Base-by-base conservation (phyloP, 2,329 filamentous ascomycete genomes). In the Mycogone perniciosa region DNA sequence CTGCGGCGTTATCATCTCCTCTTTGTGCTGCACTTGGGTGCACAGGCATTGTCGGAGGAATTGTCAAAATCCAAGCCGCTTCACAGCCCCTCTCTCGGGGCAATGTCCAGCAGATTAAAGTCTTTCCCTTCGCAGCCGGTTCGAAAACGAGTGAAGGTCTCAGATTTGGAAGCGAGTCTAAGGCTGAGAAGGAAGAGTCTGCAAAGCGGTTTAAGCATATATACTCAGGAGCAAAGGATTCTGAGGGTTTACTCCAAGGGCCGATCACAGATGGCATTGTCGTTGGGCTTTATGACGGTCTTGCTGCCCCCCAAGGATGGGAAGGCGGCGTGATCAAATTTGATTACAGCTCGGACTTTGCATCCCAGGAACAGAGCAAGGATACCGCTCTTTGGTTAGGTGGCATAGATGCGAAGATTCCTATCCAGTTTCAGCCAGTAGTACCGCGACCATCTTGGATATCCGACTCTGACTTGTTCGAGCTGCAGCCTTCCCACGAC, bases 201-300 rank as follows among this genome's bases (percentile, higher is more conserved):
- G 74, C 81, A 10, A 85, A 86, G 61, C 81, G 81, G 40, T 83
- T 96, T 54, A 81, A 82, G 55, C 78, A 84, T 8, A 79, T 89
- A 3, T 93, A 93, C 59, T 80, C 82, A 20, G 76, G 75, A 31
- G 64, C 73, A 31, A 77, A 74, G 35, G 73, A 66, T 7, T 64
- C 71, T 0, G 79, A 80, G 26, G 82, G 86, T 1, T 67, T 97
- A 13, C 72, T 97, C 1, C 81, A 87, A 50, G 93, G 93, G 0
- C 90, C 93, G 5, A 66, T 99, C 46, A 96, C 91, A 0, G 89
- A 99, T 66, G 91, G 92, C 2, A 86, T 92, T 71, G 70, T 96
- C 10, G 70, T 99, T 20, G 83, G 74, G 0, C 60, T 76, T 34
- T 76, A 76, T 49, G 74, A 77, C 52, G 81, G 71, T 26, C 71